Evolutionary conservation across 2,329 filamentous ascomycete genomes (phyloP).

Genomic region (Fusarium anguioides): DNA sequence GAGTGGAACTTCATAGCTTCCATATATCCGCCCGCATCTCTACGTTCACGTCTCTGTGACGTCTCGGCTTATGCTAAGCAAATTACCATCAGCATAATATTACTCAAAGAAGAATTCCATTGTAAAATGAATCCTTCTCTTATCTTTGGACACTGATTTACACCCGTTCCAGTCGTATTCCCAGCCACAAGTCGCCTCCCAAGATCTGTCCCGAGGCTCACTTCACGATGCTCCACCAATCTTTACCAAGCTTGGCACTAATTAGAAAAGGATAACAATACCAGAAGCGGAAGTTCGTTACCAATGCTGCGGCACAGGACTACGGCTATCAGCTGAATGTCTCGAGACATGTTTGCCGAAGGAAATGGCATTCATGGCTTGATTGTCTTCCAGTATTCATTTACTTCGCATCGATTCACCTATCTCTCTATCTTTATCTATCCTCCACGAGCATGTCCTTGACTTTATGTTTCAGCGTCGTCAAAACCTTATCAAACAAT

Average conservation of each 20-base stretch:
- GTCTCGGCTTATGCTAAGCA: background rate
- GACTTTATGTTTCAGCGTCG: background rate
- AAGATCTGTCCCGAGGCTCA: background rate
- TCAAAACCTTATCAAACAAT: slow-evolving; percentile 9
- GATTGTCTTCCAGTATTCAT: background rate
- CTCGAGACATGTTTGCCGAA: background rate
- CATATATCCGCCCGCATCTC: background rate
- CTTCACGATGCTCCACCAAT: slow-evolving; percentile 13
- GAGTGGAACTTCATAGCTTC: background rate
- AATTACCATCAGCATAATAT: background rate
- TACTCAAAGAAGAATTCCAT: background rate
- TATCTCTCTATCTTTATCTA: background rate
- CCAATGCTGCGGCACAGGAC: background rate
- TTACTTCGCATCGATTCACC: too few relatives aligned
- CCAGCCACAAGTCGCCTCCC: background rate
- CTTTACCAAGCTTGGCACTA: slow-evolving; percentile 13
- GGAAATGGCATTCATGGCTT: too few relatives aligned
- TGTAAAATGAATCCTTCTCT: background rate
- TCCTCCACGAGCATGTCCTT: background rate
- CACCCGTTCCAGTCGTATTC: background rate
- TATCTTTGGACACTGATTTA: background rate
- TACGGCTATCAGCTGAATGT: background rate
- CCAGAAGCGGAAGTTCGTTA: slow-evolving; percentile 11
- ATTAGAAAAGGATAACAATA: slow-evolving; percentile 25
- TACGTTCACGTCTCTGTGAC: too few relatives aligned